Conservation (phyloP, 2,329 filamentous ascomycete genomes). For the Chlorencoelia australis region DNA sequence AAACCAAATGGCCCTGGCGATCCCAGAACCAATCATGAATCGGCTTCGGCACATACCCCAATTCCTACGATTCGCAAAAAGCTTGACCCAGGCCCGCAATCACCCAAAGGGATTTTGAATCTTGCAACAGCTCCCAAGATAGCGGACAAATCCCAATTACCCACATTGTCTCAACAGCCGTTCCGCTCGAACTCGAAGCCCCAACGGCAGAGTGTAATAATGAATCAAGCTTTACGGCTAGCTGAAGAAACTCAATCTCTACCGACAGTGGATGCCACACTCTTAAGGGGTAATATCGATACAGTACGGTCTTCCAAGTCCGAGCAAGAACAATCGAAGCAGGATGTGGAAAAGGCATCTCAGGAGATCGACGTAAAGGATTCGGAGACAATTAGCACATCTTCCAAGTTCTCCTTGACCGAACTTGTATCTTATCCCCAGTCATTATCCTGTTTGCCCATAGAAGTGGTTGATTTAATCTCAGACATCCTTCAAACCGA, state of each 20-base stretch:
- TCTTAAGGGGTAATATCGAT: no score
- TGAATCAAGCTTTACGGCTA: conserved; percentile 14
- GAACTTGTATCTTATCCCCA: no score
- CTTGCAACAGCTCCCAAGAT: conserved; percentile 12
- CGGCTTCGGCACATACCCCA: conserved; percentile 4
- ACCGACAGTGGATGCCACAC: no score
- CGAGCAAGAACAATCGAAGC: no score
- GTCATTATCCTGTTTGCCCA: conserved; percentile 42
- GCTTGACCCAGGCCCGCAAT: conserved; percentile 14
- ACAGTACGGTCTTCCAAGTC: no score
- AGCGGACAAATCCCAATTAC: conserved; percentile 10
- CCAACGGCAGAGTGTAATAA: conserved; percentile 18
- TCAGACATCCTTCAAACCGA: conserved; percentile 51
- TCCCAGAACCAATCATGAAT: no score
- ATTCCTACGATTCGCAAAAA: conserved; percentile 9
- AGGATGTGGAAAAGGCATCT: no score
- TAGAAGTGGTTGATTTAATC: conserved; percentile 48
- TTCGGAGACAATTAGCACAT: no score
- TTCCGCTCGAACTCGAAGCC: conserved; percentile 28
- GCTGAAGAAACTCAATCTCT: no score
- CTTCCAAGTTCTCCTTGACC: no score
- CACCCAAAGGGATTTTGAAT: conserved; percentile 20
- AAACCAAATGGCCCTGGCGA: background rate
- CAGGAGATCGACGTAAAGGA: no score
- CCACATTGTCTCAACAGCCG: conserved; percentile 6